Conservation (phyloP, 306 rosid species). For the Sophora flavescens region DNA sequence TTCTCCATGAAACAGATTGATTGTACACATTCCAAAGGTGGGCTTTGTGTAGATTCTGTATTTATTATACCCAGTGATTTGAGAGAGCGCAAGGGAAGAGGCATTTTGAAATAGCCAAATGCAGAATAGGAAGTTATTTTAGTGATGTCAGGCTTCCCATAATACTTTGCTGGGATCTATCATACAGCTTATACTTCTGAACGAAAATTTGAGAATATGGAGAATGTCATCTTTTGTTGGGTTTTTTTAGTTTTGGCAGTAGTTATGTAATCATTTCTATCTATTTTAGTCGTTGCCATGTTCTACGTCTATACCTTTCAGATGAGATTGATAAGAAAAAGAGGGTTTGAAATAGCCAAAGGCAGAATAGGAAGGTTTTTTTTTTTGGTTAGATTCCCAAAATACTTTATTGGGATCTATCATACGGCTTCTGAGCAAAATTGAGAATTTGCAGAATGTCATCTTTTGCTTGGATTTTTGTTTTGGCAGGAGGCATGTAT, state of each 20-base stretch:
- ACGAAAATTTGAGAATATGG: slow-evolving; percentile 40
- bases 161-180: slow-evolving; percentile 49
- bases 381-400: slow-evolving; percentile 41
- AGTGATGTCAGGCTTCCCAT: slow-evolving; percentile 44
- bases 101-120: slow-evolving; percentile 55
- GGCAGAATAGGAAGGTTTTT: slow-evolving; percentile 37
- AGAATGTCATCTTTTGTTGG: slow-evolving; percentile 44
- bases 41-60: slow-evolving; percentile 94
- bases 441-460: slow-evolving; percentile 48
- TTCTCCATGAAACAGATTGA: slow-evolving; percentile 98
- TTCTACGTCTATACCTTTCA: slow-evolving; percentile 29
- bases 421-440: slow-evolving; percentile 47
- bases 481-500: slow-evolving; percentile 46
- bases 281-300: slow-evolving; percentile 46
- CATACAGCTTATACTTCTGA: slow-evolving; percentile 48
- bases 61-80: slow-evolving; percentile 77
- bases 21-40: slow-evolving; percentile 97
- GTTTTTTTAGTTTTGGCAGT: slow-evolving; percentile 43
- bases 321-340: slow-evolving; percentile 40
- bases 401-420: slow-evolving; percentile 46
- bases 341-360: slow-evolving; percentile 50
- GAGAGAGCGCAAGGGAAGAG: slow-evolving; percentile 62
- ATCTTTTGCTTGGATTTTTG: slow-evolving; percentile 39
- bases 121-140: slow-evolving; percentile 37
- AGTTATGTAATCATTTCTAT: slow-evolving; percentile 23